A percentile compares a stretch with the other conserved stretches of the same genome.
Evolutionary conservation across 2,329 filamentous ascomycete genomes (phyloP).

Genomic region (Calonectria naviculata): DNA sequence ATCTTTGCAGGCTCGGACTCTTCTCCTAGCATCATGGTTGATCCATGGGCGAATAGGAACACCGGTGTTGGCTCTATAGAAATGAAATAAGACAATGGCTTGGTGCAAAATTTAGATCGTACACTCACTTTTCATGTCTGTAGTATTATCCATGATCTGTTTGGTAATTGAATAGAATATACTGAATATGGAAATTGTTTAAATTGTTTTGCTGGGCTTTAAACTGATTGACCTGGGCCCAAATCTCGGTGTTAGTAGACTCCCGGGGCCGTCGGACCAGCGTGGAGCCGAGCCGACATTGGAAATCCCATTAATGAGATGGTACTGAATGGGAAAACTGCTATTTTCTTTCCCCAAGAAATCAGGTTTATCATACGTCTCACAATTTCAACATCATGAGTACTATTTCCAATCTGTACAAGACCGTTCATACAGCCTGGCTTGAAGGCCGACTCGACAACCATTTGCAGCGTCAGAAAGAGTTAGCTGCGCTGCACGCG

Average conservation of each 20-base stretch:
- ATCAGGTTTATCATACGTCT: not conserved
- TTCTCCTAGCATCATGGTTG: constrained; percentile 78
- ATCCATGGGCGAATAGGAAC: constrained; percentile 77
- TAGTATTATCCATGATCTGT: not conserved
- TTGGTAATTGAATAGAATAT: too few relatives aligned
- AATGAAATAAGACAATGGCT: not conserved
- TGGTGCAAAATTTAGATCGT: not conserved
- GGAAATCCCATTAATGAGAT: not conserved
- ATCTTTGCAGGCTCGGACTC: constrained; percentile 70
- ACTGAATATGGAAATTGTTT: not conserved
- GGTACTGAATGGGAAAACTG: not conserved
- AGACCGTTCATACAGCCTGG: not conserved
- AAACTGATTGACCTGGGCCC: not conserved
- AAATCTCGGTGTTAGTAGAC: too few relatives aligned
- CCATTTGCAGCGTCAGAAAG: not conserved
- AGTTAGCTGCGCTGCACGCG: not conserved
- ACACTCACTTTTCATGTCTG: not conserved
- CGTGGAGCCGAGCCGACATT: constrained; percentile 7
- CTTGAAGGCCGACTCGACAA: not conserved
- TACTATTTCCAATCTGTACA: not conserved
- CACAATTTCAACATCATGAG: not conserved
- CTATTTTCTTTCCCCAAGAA: not conserved
- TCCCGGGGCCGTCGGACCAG: not conserved
- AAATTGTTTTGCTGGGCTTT: not conserved
- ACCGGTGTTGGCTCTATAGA: constrained; percentile 59